phyloP scores from a whole-genome alignment of 1,139 yeast genomes.

The Magnusiomyces tetraspermus region DNA sequence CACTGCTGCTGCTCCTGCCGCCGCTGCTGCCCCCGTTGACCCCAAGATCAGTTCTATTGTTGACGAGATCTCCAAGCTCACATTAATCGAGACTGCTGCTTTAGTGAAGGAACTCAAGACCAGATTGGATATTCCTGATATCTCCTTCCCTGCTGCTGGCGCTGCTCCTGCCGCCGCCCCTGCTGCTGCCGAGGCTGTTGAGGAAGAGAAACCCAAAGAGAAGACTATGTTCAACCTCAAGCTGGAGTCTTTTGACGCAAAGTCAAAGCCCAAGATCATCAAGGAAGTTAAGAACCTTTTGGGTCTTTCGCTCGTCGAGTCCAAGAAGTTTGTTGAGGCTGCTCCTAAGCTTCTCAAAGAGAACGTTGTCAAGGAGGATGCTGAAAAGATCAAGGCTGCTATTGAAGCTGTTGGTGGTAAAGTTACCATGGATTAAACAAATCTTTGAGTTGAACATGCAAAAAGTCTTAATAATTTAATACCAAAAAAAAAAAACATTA shows the following conservation, averaged over 20 bases:
- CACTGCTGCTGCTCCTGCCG: conserved; percentile 35
- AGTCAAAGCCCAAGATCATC: conserved; percentile 93
- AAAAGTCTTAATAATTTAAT: too few species aligned
- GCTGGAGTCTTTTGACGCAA: conserved; percentile 88
- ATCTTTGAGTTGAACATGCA: background rate
- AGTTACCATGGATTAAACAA: conserved; percentile 64
- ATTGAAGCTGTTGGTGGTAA: conserved; percentile 95
- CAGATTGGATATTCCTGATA: conserved; percentile 85
- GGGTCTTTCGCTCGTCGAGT: conserved; percentile 89
- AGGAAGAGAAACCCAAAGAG: conserved; percentile 75
- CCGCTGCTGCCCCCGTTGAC: conserved; percentile 45
- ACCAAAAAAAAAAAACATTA: too few species aligned
- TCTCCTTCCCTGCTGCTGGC: conserved; percentile 70
- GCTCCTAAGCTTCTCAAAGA: conserved; percentile 93
- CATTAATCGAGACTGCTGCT: conserved; percentile 80
- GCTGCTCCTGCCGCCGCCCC: conserved; percentile 55
- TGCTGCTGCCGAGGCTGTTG: conserved; percentile 66
- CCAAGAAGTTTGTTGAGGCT: conserved; percentile 94
- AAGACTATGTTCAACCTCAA: conserved; percentile 88
- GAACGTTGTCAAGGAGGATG: conserved; percentile 79
- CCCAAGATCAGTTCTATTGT: conserved; percentile 85
- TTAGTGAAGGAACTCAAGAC: conserved; percentile 77
- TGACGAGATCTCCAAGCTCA: conserved; percentile 79
- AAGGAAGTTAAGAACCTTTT: conserved; percentile 90
- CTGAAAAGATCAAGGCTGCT: conserved; percentile 84